phyloP scores from a whole-genome alignment of 2,329 filamentous ascomycete genomes.

The Ophiosphaerella narmari region DNA sequence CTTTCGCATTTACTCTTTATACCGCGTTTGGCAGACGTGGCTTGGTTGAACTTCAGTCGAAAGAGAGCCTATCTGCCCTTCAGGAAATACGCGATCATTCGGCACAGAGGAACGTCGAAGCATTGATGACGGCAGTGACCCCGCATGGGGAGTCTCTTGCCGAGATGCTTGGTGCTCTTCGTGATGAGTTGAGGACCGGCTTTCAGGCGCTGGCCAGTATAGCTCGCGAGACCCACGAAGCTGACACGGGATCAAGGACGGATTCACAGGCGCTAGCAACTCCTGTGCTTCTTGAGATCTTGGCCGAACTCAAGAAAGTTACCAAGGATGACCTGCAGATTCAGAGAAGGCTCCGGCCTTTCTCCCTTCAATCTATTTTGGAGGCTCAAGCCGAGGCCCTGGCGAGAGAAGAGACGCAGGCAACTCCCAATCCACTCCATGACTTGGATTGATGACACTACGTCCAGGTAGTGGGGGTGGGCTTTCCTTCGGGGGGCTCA shows the following conservation, averaged over 20 bases:
- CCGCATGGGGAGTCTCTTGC: no score
- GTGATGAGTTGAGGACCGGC: constrained; percentile 10
- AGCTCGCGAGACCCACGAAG: constrained; percentile 8
- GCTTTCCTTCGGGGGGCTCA: no score
- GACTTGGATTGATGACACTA: constrained; percentile 19
- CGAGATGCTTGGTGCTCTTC: not conserved
- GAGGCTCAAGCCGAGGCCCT: constrained; percentile 10
- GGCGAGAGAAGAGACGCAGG: constrained; percentile 14
- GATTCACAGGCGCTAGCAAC: no score
- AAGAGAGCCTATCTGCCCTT: no score
- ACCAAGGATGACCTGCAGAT: not conserved
- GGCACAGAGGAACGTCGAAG: no score
- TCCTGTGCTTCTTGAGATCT: constrained; percentile 11
- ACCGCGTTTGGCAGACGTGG: no score
- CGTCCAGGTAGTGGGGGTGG: no score
- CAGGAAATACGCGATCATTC: no score
- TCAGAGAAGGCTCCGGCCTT: constrained; percentile 12
- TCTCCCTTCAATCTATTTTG: constrained; percentile 7
- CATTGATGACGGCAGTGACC: no score
- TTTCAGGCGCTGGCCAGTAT: constrained; percentile 4
- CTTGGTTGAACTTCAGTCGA: no score
- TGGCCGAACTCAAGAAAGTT: constrained; percentile 5
- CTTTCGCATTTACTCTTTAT: no score
- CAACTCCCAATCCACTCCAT: constrained; percentile 13
- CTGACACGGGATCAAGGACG: constrained; percentile 4